Percentiles rank a stretch among this genome's conserved stretches.
phyloP scores from a whole-genome alignment of 2,329 filamentous ascomycete species.

The Thermoascus crustaceus region DNA sequence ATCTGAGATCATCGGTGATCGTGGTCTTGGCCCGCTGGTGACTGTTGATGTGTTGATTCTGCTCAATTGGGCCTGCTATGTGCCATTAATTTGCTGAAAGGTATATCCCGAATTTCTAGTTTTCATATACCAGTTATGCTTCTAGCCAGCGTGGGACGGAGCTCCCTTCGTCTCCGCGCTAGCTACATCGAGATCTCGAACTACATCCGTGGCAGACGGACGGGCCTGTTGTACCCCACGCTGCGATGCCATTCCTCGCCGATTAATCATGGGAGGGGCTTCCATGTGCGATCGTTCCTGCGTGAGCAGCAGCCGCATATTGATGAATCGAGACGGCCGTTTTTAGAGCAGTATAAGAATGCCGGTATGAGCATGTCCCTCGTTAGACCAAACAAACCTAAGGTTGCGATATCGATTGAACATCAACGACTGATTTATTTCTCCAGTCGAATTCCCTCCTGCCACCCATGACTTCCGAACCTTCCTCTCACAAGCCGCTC shows the following conservation, averaged over 20 bases:
- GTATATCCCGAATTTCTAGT: too few relatives aligned
- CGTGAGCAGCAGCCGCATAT: slow-evolving; percentile 12
- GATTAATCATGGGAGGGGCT: slow-evolving; percentile 11
- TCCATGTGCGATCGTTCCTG: slow-evolving; percentile 16
- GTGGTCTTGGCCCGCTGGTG: background rate
- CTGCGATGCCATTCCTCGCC: slow-evolving; percentile 5
- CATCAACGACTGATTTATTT: slow-evolving; percentile 5
- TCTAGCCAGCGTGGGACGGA: slow-evolving; percentile 16
- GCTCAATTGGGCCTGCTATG: too few relatives aligned
- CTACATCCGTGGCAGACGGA: slow-evolving; percentile 21
- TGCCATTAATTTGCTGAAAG: too few relatives aligned
- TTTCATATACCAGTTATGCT: slow-evolving; percentile 11
- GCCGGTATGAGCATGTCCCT: slow-evolving; percentile 34
- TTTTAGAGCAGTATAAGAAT: slow-evolving; percentile 39
- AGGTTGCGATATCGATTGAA: background rate
- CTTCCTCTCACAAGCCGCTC: slow-evolving; percentile 22
- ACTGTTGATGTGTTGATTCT: too few relatives aligned
- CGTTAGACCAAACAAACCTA: too few relatives aligned
- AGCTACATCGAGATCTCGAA: slow-evolving; percentile 34
- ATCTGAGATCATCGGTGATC: background rate
- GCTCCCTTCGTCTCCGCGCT: slow-evolving; percentile 18
- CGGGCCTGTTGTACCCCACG: slow-evolving; percentile 4
- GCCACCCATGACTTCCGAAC: slow-evolving; percentile 35
- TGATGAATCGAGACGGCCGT: slow-evolving; percentile 13
- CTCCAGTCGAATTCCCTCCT: slow-evolving; percentile 39